A percentile compares a stretch with the other conserved stretches of the same genome.
These are phyloP conservation scores for Rubus parviflorus DNA, from an alignment of 306 rosid species.

Conservation along the genomic window DNA sequence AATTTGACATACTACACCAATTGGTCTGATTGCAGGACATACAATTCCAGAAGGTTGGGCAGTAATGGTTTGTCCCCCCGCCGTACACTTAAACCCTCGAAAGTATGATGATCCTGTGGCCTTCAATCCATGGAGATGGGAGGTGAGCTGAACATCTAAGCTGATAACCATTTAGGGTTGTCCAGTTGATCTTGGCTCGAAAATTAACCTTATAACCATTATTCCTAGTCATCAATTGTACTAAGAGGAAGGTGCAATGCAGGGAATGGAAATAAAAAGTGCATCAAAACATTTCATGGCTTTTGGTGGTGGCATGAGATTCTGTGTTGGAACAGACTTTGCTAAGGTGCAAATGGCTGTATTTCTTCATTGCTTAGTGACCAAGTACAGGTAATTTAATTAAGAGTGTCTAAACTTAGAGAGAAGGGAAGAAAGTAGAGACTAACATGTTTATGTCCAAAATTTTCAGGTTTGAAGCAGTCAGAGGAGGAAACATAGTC, in stretches of 20 bases:
- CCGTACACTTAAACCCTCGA: constrained; percentile 81
- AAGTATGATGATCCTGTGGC: constrained; percentile 77
- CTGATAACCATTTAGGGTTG: not conserved
- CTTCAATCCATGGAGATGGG: constrained; percentile 90
- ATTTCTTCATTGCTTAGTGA: constrained; percentile 82
- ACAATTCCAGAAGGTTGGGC: constrained; percentile 97
- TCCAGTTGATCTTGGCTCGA: constrained; percentile 1
- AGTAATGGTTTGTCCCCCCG: constrained; percentile 96
- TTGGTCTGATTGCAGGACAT: constrained; percentile 50
- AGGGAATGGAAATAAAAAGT: constrained; percentile 70
- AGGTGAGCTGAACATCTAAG: constrained; percentile 39
- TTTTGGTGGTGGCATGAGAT: constrained; percentile 98
- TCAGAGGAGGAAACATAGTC: constrained; percentile 35
- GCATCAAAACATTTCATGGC: constrained; percentile 89
- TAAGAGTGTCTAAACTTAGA: constrained; percentile 9
- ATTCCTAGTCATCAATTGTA: constrained; percentile 12
- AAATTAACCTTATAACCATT: not conserved
- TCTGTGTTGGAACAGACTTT: constrained; percentile 95
- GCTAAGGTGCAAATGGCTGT: constrained; percentile 95
- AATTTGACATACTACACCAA: constrained; percentile 24
- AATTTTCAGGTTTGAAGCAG: constrained; percentile 38
- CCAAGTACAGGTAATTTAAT: constrained; percentile 62
- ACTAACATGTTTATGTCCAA: constrained; percentile 22
- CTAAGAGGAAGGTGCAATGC: constrained; percentile 15
- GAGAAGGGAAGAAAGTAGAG: not conserved